Percentiles rank a stretch among this genome's conserved stretches.
These are phyloP conservation scores for Rubia yunnanensis DNA, from an alignment of 257 asterid genomes.

Conservation along the genomic window DNA sequence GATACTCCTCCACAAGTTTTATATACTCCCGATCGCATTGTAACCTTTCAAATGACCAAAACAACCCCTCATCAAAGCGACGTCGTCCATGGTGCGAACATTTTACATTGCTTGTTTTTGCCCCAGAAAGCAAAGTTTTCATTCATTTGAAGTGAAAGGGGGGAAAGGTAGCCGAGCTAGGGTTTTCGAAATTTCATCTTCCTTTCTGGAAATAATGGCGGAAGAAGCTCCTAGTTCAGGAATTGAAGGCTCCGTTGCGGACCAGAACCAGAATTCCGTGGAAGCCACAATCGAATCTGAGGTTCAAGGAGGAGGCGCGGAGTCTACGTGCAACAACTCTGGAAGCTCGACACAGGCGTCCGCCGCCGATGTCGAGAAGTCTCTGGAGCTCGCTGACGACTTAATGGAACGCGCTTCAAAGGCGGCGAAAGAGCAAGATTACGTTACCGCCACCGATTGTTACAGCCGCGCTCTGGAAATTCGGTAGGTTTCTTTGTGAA, in stretches of 20 bases:
- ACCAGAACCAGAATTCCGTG: conserved; percentile 45
- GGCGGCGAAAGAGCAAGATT: conserved; percentile 64
- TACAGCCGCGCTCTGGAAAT: conserved; percentile 96
- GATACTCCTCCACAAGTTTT: conserved; percentile 9
- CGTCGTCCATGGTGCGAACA: conserved; percentile 5
- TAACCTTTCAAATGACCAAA: conserved; percentile 6
- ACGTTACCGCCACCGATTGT: conserved; percentile 72
- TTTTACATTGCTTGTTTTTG: conserved; percentile 10
- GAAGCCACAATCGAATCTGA: conserved; percentile 45
- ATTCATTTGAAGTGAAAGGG: conserved; percentile 12
- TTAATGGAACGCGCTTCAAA: conserved; percentile 50
- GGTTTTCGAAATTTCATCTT: conserved; percentile 10
- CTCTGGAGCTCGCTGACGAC: conserved; percentile 56
- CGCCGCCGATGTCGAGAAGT: conserved; percentile 37
- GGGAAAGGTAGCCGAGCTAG: background rate
- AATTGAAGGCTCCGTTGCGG: conserved; percentile 20
- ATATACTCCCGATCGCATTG: background rate
- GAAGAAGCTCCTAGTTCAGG: conserved; percentile 35
- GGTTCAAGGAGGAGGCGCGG: conserved; percentile 42
- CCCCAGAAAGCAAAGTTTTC: conserved; percentile 17
- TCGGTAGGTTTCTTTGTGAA: conserved; percentile 32
- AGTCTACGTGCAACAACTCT: conserved; percentile 49
- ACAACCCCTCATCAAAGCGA: background rate
- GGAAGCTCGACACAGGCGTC: conserved; percentile 35
- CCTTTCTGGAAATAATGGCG: conserved; percentile 37